Percentiles rank a stretch among this genome's conserved stretches.
Conservation (phyloP, 169 alveolate species). For the Cryptosporidium muris region DNA sequence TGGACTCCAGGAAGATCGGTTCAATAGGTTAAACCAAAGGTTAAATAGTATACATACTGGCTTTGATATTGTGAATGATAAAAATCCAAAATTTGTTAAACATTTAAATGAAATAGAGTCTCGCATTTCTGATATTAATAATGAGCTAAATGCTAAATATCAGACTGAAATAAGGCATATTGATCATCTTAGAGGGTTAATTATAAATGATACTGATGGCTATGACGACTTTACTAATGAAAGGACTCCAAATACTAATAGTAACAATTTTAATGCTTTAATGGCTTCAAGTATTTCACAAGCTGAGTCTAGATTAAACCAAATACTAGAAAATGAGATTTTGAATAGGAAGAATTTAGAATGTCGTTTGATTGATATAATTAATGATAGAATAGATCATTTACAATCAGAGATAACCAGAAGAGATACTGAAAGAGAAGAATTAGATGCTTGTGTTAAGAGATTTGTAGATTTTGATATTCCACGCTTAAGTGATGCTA, state of each 20-base stretch:
- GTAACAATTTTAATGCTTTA: background rate
- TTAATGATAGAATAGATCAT: slow-evolving; percentile 48
- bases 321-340: slow-evolving; percentile 48
- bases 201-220: background rate
- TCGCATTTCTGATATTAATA: slow-evolving; percentile 14
- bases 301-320: slow-evolving; percentile 29
- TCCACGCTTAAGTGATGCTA: slow-evolving; percentile 55
- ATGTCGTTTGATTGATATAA: slow-evolving; percentile 44
- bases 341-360: slow-evolving; percentile 52
- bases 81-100: slow-evolving; percentile 24
- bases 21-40: slow-evolving; percentile 59
- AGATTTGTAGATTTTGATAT: slow-evolving; percentile 65
- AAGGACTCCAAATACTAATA: background rate
- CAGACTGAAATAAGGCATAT: slow-evolving; percentile 38
- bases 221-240: background rate
- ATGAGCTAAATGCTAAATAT: slow-evolving; percentile 21
- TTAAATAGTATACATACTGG: slow-evolving; percentile 61
- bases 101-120: slow-evolving; percentile 27
- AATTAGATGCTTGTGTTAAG: slow-evolving; percentile 52
- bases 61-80: slow-evolving; percentile 9
- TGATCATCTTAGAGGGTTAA: background rate
- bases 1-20: slow-evolving; percentile 44
- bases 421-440: slow-evolving; percentile 54
- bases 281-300: background rate
- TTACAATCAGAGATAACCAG: slow-evolving; percentile 25